Percentiles rank a stretch among this genome's conserved stretches.
phyloP scores from a whole-genome alignment of 495 filamentous ascomycete species.

The Trypethelium eluteriae region DNA sequence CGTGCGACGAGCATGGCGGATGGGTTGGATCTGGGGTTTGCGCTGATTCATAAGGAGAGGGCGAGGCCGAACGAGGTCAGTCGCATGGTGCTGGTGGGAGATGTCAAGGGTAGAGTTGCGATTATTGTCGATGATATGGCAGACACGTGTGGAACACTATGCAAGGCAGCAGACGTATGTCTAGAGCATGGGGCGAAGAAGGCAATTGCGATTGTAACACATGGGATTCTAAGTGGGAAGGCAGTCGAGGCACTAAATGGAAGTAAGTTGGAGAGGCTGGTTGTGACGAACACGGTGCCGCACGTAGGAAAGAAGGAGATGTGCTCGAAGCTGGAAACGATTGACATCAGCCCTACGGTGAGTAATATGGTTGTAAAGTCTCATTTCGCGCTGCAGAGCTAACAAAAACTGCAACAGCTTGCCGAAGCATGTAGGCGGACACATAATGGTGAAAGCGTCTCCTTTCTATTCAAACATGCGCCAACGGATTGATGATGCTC shows the following conservation, averaged over 20 bases:
- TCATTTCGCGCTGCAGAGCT: constrained; percentile 24
- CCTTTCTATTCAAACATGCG: constrained; percentile 90
- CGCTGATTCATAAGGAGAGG: constrained; percentile 98
- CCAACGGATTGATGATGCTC: constrained; percentile 37
- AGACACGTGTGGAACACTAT: constrained; percentile 91
- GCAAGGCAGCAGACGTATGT: constrained; percentile 85
- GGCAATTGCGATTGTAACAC: constrained; percentile 90
- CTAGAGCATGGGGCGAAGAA: constrained; percentile 81
- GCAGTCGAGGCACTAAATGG: constrained; percentile 85
- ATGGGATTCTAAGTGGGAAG: constrained; percentile 87
- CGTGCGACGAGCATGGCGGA: constrained; percentile 95
- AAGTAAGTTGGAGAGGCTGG: constrained; percentile 67
- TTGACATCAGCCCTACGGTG: constrained; percentile 86
- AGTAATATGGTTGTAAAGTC: constrained; percentile 26
- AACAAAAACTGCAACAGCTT: constrained; percentile 29
- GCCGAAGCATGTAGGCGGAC: constrained; percentile 72
- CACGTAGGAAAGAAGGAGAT: constrained; percentile 70
- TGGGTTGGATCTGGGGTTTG: constrained; percentile 86
- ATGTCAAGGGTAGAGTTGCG: constrained; percentile 53
- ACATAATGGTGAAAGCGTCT: constrained; percentile 91
- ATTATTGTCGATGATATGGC: constrained; percentile 72
- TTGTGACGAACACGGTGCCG: constrained; percentile 97
- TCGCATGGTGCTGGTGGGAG: constrained; percentile 78
- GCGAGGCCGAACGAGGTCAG: constrained; percentile 91
- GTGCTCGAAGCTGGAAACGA: constrained; percentile 76